Base-by-base conservation (phyloP, 2,329 filamentous ascomycete genomes). In the Berkeleyomyces basicola region DNA sequence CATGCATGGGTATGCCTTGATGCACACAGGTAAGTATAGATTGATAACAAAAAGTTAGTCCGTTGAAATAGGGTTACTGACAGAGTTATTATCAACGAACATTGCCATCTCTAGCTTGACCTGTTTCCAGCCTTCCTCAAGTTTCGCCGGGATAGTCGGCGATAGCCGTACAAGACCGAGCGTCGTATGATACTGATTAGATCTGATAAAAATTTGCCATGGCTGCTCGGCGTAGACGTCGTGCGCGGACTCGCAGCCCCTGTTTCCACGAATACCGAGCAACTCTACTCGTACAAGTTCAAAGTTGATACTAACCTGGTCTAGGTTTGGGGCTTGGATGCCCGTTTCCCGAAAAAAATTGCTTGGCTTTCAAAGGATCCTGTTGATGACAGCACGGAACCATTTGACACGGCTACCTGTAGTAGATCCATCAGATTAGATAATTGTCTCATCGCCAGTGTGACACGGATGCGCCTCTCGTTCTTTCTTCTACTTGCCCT, bases 351-450 rank as follows among this genome's bases (percentile, higher is more conserved):
- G n/a, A 23, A 23, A 23, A 23, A 23, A 23, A 23, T 11, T 31
- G 23, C 7, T 14, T 37, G 4, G 33, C 2, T 23, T n/a, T 53
- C 9, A 53, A 36, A 36, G 23, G 49, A 53, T 10, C 49, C 33
- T 11, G 7, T 36, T 14, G 14, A 14, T 14, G 49, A 9, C 42
- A 14, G 37, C 37, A 37, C 37, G 10, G 51, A 39, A 55, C 2
- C 51, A 39, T 39, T 14, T 55, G 51, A 55, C 33, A 55, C 36
- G 11, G 51, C 51, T 3, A n/a, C 7, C 11, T 76, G 79, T 79
- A 79, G 79, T 77, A 77, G 78, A 80, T 79, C 72, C 51, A 55
- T 39, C 51, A 55, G 51, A 79, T 78, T 76, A 76, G 77, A 78
- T 79, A 76, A 74, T 72, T 72, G 71, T 71, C 74, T 74, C 74